These are phyloP conservation scores for Dalbergia oliveri DNA, from an alignment of 306 rosid genomes.

Conservation along the genomic window DNA sequence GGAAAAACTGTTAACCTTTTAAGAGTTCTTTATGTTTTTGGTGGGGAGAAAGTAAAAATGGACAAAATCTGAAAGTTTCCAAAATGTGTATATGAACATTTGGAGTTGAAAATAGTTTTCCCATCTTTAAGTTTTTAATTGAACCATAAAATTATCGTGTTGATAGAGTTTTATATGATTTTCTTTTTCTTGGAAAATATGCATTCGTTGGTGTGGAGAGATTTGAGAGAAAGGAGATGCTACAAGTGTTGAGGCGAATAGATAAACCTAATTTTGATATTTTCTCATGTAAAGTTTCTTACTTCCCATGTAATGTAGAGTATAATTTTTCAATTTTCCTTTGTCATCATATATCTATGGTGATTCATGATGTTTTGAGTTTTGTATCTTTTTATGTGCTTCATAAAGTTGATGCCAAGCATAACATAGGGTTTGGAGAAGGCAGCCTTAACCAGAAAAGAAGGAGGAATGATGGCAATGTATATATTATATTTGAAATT, in stretches of 20 bases:
- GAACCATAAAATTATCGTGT: neutral
- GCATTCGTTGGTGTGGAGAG: neutral
- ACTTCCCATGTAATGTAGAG: neutral
- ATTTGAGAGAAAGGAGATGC: neutral
- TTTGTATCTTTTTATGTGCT: neutral
- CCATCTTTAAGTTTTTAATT: neutral
- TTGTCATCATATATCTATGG: neutral
- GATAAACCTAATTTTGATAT: neutral
- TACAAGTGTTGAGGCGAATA: too few relatives aligned
- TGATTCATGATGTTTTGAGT: neutral
- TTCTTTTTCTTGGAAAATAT: constrained; percentile 12
- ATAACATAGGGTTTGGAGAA: neutral
- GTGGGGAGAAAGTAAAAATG: too few relatives aligned
- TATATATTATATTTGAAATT: too few relatives aligned
- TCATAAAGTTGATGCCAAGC: constrained; percentile 5
- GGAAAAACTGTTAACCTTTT: too few relatives aligned
- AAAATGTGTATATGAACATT: neutral
- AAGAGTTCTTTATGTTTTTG: too few relatives aligned
- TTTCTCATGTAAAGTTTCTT: neutral
- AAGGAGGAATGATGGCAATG: neutral
- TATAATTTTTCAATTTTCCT: constrained; percentile 6
- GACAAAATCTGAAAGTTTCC: too few relatives aligned
- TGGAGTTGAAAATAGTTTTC: neutral
- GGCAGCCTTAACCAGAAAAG: neutral
- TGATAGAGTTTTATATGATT: neutral